Conservation (phyloP, 2,329 filamentous ascomycete species). For the Metarhizium rileyi region DNA sequence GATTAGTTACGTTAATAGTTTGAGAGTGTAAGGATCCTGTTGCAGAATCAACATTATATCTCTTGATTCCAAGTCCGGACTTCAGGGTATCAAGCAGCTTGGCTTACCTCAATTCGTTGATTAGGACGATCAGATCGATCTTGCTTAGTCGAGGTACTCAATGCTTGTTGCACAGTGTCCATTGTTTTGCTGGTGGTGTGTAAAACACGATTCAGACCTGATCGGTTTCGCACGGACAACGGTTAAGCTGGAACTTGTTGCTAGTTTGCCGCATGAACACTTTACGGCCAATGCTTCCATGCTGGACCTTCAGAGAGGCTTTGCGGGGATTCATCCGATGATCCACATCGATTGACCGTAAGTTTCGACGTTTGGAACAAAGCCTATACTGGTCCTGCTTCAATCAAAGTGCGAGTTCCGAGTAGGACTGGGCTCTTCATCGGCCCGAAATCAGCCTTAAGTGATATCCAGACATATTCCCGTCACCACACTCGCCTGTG, state of each 20-base stretch:
- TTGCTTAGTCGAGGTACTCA: constrained; percentile 15
- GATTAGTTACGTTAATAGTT: constrained; percentile 11
- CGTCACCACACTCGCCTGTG: constrained; percentile 15
- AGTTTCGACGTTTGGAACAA: constrained; percentile 24
- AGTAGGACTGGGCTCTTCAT: constrained; percentile 27
- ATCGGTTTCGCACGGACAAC: not conserved
- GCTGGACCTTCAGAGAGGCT: constrained; percentile 11
- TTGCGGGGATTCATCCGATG: constrained; percentile 3
- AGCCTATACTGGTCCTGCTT: constrained; percentile 33
- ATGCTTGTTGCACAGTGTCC: constrained; percentile 26
- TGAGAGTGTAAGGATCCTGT: constrained; percentile 5
- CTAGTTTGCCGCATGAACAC: constrained; percentile 29
- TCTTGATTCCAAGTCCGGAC: not conserved
- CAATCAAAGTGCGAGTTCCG: constrained; percentile 32
- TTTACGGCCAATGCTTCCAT: constrained; percentile 24
- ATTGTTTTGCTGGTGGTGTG: constrained; percentile 25
- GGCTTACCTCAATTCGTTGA: not conserved
- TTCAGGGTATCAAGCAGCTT: too few species aligned
- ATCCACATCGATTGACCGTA: constrained; percentile 5
- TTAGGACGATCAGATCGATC: too few species aligned
- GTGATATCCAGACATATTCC: constrained; percentile 23
- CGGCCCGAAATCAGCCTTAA: constrained; percentile 24
- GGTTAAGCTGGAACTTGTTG: not conserved
- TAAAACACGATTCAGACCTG: not conserved
- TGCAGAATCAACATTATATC: constrained; percentile 3